Evolutionary conservation across 495 filamentous ascomycete species (phyloP), one percentile per base, ranked within the genome.

Genomic region (Neurospora cerealis): DNA sequence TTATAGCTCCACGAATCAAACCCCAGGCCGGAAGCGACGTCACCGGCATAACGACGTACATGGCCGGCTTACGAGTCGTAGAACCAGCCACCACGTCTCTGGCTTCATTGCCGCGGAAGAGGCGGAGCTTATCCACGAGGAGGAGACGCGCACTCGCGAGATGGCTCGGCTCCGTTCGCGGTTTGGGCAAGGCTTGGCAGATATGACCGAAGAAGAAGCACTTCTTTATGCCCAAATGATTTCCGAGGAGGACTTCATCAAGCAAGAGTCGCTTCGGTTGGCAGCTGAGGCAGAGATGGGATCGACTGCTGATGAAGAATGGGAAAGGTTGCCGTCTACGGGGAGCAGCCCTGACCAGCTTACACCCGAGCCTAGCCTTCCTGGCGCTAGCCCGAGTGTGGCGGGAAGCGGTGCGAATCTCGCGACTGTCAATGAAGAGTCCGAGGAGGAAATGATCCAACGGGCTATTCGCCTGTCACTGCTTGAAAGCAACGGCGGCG

Each of bases 221-320:
- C 75, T 99, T 39, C 91, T 90, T 15, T 99, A 98, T 80, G 96
- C 95, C 3, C 89, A 91, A 71, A 88, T 98, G 85, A 83, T 99
- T 24, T 97, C 93, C 69, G 88, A 95, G 76, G 96, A 99, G 81
- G 83, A 89, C 0, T 91, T 90, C 70, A 83, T 85, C 71, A 84
- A 82, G 28, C 91, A 93, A 32, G 87, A 90, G 74, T 83, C 88
- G 73, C 89, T 89, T 69, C 85, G 85, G 13, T 84, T 81, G 60
- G 83, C 80, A 44, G 75, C 80, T 66, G 87, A 87, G 28, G 54
- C 54, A 71, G 87, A 89, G 69, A 87, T 84, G 17, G 86, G 84
- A 11, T 85, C 83, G 2, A 79, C 81, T 72, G 83, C 81, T 32
- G 85, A 88, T 42, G 80, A 83, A 24, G 81, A 66, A 66, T 66